Evolutionary conservation across 148 eudicot species (phyloP).

Genomic region (Rhododendron molle): DNA sequence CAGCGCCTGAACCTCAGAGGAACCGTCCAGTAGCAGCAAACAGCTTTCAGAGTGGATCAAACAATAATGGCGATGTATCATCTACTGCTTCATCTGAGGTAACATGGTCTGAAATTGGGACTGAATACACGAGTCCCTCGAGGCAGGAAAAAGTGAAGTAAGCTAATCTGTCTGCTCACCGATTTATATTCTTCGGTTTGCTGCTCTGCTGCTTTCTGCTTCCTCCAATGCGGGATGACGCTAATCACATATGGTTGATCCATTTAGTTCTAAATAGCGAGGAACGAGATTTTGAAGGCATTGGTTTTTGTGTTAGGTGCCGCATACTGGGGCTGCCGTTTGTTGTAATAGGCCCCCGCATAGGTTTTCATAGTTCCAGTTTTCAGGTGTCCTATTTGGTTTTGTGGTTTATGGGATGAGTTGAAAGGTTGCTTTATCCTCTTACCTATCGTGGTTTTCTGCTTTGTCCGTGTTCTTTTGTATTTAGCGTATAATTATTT

Average conservation of each 20-base stretch:
- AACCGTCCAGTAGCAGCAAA: slow-evolving; percentile 42
- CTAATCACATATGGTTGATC: neutral
- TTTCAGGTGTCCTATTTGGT: slow-evolving; percentile 7
- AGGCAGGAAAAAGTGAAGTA: slow-evolving; percentile 40
- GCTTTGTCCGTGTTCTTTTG: slow-evolving; percentile 12
- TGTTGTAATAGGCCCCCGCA: slow-evolving; percentile 14
- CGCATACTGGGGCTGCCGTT: slow-evolving; percentile 22
- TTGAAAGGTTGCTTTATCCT: neutral
- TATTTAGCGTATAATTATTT: slow-evolving; percentile 13
- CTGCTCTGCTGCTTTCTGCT: slow-evolving; percentile 9
- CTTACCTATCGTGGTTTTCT: slow-evolving; percentile 2
- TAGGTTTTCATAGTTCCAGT: slow-evolving; percentile 2
- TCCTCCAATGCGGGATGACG: slow-evolving; percentile 1
- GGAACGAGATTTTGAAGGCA: slow-evolving; percentile 20
- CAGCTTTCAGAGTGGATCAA: slow-evolving; percentile 28
- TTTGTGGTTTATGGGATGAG: slow-evolving; percentile 15
- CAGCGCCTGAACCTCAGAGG: slow-evolving; percentile 45
- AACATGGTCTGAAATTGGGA: slow-evolving; percentile 50
- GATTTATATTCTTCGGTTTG: neutral
- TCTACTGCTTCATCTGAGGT: slow-evolving; percentile 72
- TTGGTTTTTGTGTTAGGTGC: slow-evolving; percentile 22
- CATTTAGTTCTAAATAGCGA: neutral
- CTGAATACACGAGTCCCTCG: slow-evolving; percentile 62
- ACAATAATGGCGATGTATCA: slow-evolving; percentile 30
- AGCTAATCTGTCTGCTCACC: neutral